phyloP scores from a whole-genome alignment of 192 early-diverging fungal genomes.

The Linnemannia schmuckeri region DNA sequence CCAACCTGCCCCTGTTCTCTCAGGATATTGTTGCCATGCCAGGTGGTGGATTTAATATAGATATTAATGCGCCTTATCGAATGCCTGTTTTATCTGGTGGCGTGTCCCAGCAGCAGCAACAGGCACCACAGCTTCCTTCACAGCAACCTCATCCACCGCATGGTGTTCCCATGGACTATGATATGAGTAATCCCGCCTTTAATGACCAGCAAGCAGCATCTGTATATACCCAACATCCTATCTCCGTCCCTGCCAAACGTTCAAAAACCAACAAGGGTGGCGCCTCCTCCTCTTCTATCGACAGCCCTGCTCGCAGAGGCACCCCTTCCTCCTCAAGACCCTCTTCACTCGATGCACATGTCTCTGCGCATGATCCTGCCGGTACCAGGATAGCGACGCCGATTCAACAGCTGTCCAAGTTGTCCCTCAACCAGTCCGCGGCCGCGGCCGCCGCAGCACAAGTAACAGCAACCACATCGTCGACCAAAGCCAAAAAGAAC shows the following conservation, averaged over 20 bases:
- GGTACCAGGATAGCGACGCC: conserved; percentile 28
- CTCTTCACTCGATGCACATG: background rate
- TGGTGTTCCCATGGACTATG: conserved; percentile 34
- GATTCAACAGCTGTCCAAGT: conserved; percentile 48
- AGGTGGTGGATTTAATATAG: background rate
- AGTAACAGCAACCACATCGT: background rate
- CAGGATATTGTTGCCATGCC: conserved; percentile 17
- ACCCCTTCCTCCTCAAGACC: conserved; percentile 6
- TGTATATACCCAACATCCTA: conserved; percentile 4
- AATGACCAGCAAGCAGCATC: conserved; percentile 5
- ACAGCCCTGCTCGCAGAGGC: conserved; percentile 10
- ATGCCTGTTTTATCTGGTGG: background rate
- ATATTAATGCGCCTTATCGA: conserved; percentile 6
- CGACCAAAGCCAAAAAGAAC: conserved; percentile 37
- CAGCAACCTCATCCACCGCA: background rate
- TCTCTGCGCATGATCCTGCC: background rate
- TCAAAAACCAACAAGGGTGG: conserved; percentile 44
- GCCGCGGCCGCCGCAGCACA: background rate
- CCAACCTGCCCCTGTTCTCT: conserved; percentile 34
- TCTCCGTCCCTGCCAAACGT: conserved; percentile 40
- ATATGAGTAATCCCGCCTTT: conserved; percentile 27
- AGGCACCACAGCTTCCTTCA: conserved; percentile 3
- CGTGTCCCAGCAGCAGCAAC: background rate
- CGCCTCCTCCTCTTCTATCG: background rate
- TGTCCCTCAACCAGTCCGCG: conserved; percentile 19